phyloP scores from a whole-genome alignment of 331 rosid genomes.

The Saraca asoca region DNA sequence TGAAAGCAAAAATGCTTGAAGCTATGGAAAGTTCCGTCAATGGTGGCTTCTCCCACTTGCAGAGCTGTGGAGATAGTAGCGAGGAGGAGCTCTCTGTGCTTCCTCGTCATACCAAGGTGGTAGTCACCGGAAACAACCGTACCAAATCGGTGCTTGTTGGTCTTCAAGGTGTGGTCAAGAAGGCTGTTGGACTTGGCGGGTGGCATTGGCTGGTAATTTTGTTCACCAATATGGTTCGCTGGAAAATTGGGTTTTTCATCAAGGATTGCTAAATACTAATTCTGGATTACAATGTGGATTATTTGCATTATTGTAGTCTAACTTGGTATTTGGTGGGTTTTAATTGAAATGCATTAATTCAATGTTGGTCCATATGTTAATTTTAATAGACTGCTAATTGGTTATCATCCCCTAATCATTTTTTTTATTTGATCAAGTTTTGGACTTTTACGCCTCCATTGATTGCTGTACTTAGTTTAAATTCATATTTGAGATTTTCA shows the following conservation, averaged over 20 bases:
- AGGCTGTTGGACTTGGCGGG: slow-evolving; percentile 96
- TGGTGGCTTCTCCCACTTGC: slow-evolving; percentile 85
- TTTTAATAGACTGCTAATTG: background rate
- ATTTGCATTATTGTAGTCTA: slow-evolving; percentile 28
- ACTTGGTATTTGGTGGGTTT: slow-evolving; percentile 9
- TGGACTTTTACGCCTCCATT: background rate
- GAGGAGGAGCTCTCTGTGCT: slow-evolving; percentile 97
- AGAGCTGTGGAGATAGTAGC: slow-evolving; percentile 88
- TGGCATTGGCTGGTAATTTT: slow-evolving; percentile 99
- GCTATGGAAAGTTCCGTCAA: slow-evolving; percentile 88
- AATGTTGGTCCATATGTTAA: slow-evolving; percentile 41
- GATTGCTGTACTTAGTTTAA: background rate
- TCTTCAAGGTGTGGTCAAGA: slow-evolving; percentile 94
- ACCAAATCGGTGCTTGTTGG: slow-evolving; percentile 98
- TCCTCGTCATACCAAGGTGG: slow-evolving; percentile 96
- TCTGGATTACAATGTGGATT: slow-evolving; percentile 29
- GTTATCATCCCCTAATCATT: background rate
- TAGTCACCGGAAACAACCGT: slow-evolving; percentile 93
- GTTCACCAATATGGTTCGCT: slow-evolving; percentile 1
- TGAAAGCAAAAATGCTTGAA: slow-evolving; percentile 63
- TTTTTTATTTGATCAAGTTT: slow-evolving; percentile 19
- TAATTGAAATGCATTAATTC: slow-evolving; percentile 10
- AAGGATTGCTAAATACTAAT: background rate
- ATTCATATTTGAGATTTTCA: background rate
- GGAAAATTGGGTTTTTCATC: slow-evolving; percentile 11